Percentiles rank a stretch among this genome's conserved stretches.
phyloP scores from a whole-genome alignment of 2,329 filamentous ascomycete species.

The Dactylellina cionopaga region DNA sequence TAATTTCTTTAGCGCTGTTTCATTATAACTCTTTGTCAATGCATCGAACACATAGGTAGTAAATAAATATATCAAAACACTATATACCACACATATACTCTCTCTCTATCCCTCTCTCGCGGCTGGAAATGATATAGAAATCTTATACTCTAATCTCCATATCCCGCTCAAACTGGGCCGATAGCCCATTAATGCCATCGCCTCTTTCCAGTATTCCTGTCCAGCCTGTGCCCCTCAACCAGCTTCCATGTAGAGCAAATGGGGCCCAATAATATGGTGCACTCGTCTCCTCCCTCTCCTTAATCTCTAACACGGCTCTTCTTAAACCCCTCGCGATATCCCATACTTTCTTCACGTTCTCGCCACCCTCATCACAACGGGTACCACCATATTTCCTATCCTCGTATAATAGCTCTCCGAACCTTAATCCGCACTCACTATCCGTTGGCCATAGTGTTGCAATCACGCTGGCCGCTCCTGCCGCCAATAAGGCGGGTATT shows the following conservation, averaged over 20 bases:
- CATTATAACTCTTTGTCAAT: too few relatives aligned
- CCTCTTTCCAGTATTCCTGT: slow-evolving; percentile 5
- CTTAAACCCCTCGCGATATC: slow-evolving; percentile 16
- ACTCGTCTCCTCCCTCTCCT: slow-evolving; percentile 21
- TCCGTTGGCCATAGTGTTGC: slow-evolving; percentile 48
- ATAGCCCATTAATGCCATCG: slow-evolving; percentile 38
- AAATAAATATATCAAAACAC: too few relatives aligned
- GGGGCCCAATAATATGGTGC: slow-evolving; percentile 47
- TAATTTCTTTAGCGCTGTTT: too few relatives aligned
- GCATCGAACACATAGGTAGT: too few relatives aligned
- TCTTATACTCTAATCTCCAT: slow-evolving; percentile 26
- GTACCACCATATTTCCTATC: not conserved
- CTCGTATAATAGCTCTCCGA: slow-evolving; percentile 32
- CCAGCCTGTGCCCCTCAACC: slow-evolving; percentile 26
- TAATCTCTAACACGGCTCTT: slow-evolving; percentile 29
- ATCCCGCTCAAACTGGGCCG: slow-evolving; percentile 26
- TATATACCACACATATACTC: too few relatives aligned
- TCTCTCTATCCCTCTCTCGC: not conserved
- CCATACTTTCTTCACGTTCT: slow-evolving; percentile 8
- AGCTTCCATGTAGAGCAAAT: slow-evolving; percentile 32
- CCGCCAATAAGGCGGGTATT: slow-evolving; percentile 31
- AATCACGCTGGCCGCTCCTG: slow-evolving; percentile 37
- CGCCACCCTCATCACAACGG: not conserved
- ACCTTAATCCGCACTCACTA: slow-evolving; percentile 16
- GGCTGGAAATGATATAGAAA: not conserved